phyloP scores from a whole-genome alignment of 495 filamentous ascomycete genomes.

The Hypoxylon perforatum region DNA sequence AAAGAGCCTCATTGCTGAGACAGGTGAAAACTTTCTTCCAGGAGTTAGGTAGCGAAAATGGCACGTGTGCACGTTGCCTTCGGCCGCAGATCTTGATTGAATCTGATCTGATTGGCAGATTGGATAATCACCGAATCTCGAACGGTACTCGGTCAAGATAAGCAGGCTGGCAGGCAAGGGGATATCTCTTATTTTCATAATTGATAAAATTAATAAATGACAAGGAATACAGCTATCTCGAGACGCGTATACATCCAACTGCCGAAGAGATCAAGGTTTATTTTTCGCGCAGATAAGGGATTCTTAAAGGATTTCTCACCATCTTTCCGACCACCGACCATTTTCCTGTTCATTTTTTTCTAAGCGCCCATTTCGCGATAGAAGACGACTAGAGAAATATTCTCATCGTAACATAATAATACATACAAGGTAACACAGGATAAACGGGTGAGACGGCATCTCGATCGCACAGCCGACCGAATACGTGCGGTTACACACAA shows the following conservation, averaged over 20 bases:
- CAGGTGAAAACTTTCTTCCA: slow-evolving; percentile 6
- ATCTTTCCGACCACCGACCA: too few species aligned
- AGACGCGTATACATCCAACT: background rate
- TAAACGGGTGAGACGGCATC: slow-evolving; percentile 10
- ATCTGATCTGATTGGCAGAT: slow-evolving; percentile 10
- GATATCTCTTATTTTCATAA: background rate
- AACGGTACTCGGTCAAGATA: slow-evolving; percentile 25
- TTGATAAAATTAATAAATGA: background rate
- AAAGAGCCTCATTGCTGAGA: background rate
- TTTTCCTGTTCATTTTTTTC: too few species aligned
- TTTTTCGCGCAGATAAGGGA: background rate
- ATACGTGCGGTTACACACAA: background rate
- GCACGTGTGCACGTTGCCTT: slow-evolving; percentile 33
- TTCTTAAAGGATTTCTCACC: background rate
- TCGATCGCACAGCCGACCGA: background rate
- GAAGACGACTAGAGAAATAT: too few species aligned
- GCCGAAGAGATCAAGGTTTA: background rate
- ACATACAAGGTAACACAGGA: too few species aligned
- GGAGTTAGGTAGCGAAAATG: slow-evolving; percentile 10
- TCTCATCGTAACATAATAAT: too few species aligned
- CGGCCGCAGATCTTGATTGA: slow-evolving; percentile 18
- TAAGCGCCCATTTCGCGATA: too few species aligned
- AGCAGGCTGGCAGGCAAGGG: background rate
- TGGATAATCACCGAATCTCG: slow-evolving; percentile 15
- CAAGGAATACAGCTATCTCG: background rate